A percentile compares a stretch with the other conserved stretches of the same genome.
phyloP scores from a whole-genome alignment of 179 eudicot species.

The Patellifolia procumbens region DNA sequence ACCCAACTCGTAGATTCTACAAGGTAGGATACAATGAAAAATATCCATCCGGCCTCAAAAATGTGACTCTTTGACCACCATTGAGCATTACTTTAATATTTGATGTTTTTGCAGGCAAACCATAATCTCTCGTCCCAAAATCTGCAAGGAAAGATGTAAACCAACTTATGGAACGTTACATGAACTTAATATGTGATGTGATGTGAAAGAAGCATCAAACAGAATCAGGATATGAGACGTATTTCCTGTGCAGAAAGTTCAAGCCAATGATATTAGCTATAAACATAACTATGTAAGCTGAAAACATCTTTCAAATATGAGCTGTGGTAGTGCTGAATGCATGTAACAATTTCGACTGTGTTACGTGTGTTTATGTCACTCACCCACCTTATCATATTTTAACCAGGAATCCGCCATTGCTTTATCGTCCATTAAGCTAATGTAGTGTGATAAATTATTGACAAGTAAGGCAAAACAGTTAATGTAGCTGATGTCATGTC shows the following conservation, averaged over 20 bases:
- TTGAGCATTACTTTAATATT: slow-evolving; percentile 78
- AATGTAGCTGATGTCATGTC: too few species aligned
- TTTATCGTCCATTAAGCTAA: neutral
- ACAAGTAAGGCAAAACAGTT: too few species aligned
- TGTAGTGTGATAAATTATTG: neutral
- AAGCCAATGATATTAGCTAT: neutral
- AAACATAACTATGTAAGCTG: neutral
- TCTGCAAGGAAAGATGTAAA: slow-evolving; percentile 36
- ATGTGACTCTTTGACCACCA: slow-evolving; percentile 85
- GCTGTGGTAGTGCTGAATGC: neutral
- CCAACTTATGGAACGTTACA: slow-evolving; percentile 11
- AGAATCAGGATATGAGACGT: neutral
- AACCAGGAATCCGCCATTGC: neutral
- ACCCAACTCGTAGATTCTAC: neutral
- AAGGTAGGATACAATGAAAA: slow-evolving; percentile 95
- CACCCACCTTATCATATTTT: too few species aligned
- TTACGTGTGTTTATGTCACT: neutral
- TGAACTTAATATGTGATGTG: neutral
- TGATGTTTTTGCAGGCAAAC: slow-evolving; percentile 63
- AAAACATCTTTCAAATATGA: neutral
- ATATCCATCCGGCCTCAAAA: slow-evolving; percentile 91
- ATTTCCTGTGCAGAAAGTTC: neutral
- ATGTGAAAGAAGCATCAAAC: slow-evolving; percentile 13
- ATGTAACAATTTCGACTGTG: neutral
- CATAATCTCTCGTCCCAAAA: slow-evolving; percentile 55